A percentile compares a stretch with the other conserved stretches of the same genome.
Conservation (phyloP, 176 grass and related monocot species). For the Eremochloa ophiuroides region DNA sequence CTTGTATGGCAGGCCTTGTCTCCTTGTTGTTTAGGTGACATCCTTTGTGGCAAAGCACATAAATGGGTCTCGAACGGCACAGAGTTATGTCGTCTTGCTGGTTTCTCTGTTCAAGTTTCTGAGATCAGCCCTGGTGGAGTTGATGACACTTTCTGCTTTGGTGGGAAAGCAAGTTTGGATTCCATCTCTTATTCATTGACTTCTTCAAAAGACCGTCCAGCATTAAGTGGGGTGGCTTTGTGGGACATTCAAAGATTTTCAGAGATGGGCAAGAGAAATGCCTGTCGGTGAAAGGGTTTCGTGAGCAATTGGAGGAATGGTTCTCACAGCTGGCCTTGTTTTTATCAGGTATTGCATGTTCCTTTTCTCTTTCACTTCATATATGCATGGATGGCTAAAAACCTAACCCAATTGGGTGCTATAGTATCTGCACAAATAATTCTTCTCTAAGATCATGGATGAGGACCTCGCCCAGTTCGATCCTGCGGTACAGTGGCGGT, state of each 20-base stretch:
- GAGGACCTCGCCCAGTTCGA: too few relatives aligned
- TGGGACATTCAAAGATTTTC: constrained; percentile 51
- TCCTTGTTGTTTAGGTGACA: constrained; percentile 91
- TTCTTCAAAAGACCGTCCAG: constrained; percentile 42
- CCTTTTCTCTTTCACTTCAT: not conserved
- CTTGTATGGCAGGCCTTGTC: constrained; percentile 60
- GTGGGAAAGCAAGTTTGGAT: constrained; percentile 81
- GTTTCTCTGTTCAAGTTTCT: constrained; percentile 71
- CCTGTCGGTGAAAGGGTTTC: constrained; percentile 57
- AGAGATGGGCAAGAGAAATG: constrained; percentile 53
- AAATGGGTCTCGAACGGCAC: constrained; percentile 91
- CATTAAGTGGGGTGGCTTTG: constrained; percentile 33
- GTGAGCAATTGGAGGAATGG: constrained; percentile 96
- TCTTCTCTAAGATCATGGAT: too few relatives aligned
- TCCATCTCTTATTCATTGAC: constrained; percentile 77
- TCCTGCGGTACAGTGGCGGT: too few relatives aligned
- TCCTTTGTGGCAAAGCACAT: constrained; percentile 75
- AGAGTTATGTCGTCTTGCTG: constrained; percentile 71
- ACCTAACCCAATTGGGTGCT: not conserved
- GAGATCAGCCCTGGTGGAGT: constrained; percentile 22
- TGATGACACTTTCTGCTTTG: constrained; percentile 83
- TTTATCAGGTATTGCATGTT: constrained; percentile 58
- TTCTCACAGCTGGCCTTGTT: constrained; percentile 77
- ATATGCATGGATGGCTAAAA: not conserved
- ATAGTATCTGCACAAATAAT: not conserved